Evolutionary conservation across 2,329 filamentous ascomycete genomes (phyloP), one percentile per base, ranked within the genome.

Genomic region (Phialophora expanda): DNA sequence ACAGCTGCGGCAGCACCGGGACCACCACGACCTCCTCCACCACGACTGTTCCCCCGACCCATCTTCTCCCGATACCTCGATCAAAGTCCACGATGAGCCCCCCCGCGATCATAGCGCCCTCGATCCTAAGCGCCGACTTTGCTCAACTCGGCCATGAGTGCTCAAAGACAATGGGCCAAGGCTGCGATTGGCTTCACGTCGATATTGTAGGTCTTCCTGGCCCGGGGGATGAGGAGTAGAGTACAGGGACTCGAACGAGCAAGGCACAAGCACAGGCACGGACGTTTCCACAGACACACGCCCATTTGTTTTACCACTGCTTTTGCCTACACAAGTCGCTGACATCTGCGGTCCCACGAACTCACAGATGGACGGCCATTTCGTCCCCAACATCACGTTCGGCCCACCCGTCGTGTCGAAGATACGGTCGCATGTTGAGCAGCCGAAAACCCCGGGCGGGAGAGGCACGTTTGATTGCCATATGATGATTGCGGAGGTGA

Each of bases 401-500:
- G 95, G 95, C 66, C 89, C 94, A 22, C 93, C 94, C 4, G 93
- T 99, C 44, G 95, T 99, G 54, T 94, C 92, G 73, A 96, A 94
- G 83, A 95, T 99, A 74, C 89, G 95, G 69, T 84, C 86, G 54
- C 91, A 97, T 74, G 93, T 99, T 74, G 89, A 92, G 64, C 85
- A 85, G 72, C 93, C 93, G 2, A 83, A 84, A 48, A 82, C 85
- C 59, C 85, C 85, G 38, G 83, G 90, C 72, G 93, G 91, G 61
- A 90, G 89, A 73, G 95, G 95, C 68, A 98, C 94, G 14, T 99
- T 99, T 78, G 95, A 99, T 80, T 99, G 95, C 85, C 95, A 99
- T 81, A 98, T 99, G 95, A 99, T 99, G 95, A 96, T 99, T 76
- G 89, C 92, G 74, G 94, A 99, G 90, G 92, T 94, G 84, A 73